phyloP scores from a whole-genome alignment of 495 filamentous ascomycete genomes.

The Talaromyces ruber region DNA sequence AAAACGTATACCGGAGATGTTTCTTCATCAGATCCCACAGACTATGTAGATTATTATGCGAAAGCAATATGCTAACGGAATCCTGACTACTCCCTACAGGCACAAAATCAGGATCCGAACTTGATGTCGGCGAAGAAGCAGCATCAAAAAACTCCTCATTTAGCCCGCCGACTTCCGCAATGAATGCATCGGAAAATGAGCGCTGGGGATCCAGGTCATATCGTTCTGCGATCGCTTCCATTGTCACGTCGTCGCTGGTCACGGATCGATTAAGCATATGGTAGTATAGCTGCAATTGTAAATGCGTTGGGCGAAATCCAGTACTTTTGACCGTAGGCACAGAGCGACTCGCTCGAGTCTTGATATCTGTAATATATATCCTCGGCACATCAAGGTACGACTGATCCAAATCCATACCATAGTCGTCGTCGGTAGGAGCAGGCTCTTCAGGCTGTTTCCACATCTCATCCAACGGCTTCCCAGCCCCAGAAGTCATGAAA shows the following conservation, averaged over 20 bases:
- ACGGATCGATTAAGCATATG: conserved; percentile 70
- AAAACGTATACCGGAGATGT: conserved; percentile 56
- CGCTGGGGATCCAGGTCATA: conserved; percentile 57
- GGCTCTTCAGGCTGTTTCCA: conserved; percentile 4
- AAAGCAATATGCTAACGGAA: conserved; percentile 45
- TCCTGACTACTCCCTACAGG: conserved; percentile 33
- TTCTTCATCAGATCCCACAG: conserved; percentile 64
- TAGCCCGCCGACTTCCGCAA: conserved; percentile 64
- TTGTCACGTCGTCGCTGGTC: conserved; percentile 58
- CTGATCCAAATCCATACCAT: conserved; percentile 13
- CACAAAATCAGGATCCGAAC: conserved; percentile 18
- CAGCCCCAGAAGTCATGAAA: conserved; percentile 31
- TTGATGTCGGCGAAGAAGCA: conserved; percentile 20
- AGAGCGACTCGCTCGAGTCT: conserved; percentile 60
- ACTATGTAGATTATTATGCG: conserved; percentile 47
- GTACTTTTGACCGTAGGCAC: conserved; percentile 53
- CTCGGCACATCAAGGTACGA: conserved; percentile 21
- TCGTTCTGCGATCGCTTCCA: conserved; percentile 55
- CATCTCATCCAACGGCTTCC: conserved; percentile 27
- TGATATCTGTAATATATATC: conserved; percentile 80
- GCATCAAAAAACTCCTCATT: conserved; percentile 49
- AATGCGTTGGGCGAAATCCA: conserved; percentile 64
- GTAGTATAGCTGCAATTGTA: conserved; percentile 89
- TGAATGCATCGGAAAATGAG: conserved; percentile 70
- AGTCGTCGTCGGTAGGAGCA: not conserved